Conservation (phyloP, 805 yeast species). For the Zygosaccharomyces pseudorouxii region DNA sequence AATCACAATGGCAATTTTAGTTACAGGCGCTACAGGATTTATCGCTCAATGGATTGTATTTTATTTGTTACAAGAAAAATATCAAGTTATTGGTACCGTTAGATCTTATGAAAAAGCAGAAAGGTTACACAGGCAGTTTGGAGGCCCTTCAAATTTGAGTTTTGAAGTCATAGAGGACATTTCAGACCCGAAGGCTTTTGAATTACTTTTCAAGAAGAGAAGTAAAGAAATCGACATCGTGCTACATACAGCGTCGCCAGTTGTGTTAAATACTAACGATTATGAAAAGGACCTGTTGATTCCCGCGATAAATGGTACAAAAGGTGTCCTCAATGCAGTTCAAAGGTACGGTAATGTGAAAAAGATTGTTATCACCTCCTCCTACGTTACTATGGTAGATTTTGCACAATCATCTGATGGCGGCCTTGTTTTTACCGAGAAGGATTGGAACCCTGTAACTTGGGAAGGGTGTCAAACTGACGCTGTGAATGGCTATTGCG, state of each 20-base stretch:
- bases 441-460: constrained; percentile 37
- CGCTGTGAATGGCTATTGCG: constrained; percentile 33
- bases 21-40: constrained; percentile 52
- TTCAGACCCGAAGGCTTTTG: constrained; percentile 40
- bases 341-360: constrained; percentile 36
- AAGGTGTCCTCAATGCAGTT: background rate
- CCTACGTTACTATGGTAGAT: constrained; percentile 46
- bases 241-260: constrained; percentile 50
- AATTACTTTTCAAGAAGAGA: constrained; percentile 39
- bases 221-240: constrained; percentile 40
- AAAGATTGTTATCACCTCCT: constrained; percentile 51
- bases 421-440: constrained; percentile 28
- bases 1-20: constrained; percentile 35
- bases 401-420: constrained; percentile 18
- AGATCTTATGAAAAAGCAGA: constrained; percentile 44
- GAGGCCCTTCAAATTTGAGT: constrained; percentile 23
- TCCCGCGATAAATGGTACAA: constrained; percentile 30
- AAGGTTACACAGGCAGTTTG: constrained; percentile 32
- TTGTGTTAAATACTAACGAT: constrained; percentile 35
- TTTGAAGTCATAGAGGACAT: constrained; percentile 38
- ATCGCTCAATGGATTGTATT: constrained; percentile 48
- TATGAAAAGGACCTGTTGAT: constrained; percentile 45
- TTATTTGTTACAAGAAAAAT: constrained; percentile 35
- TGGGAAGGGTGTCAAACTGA: constrained; percentile 25
- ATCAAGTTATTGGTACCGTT: constrained; percentile 49